phyloP scores from a whole-genome alignment of 2,329 filamentous ascomycete genomes.

The Alternaria incomplexa region DNA sequence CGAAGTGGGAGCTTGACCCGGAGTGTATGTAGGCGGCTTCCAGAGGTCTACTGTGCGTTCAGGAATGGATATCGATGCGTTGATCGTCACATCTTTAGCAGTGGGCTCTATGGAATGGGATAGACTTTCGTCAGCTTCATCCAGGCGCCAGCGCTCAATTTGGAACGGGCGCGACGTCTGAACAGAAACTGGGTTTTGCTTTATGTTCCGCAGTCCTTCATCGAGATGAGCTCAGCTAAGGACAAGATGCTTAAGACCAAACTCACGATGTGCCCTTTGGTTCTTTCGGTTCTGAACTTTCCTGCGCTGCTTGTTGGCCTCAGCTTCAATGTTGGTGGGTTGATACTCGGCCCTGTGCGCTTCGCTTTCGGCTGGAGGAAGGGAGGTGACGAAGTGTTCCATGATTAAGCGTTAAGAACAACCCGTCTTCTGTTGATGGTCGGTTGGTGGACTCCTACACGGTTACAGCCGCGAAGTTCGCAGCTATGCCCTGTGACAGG shows the following conservation, averaged over 20 bases:
- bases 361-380: neutral
- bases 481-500: conserved; percentile 15
- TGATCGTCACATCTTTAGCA: neutral
- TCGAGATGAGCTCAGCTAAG: neutral
- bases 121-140: neutral
- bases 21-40: neutral
- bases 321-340: neutral
- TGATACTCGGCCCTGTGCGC: neutral
- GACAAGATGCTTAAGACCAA: neutral
- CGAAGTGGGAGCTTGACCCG: neutral
- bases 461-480: conserved; percentile 13
- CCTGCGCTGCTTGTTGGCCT: conserved; percentile 7
- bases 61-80: neutral
- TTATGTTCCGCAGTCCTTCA: neutral
- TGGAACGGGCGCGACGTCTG: neutral
- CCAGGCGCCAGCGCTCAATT: conserved; percentile 1
- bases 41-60: neutral
- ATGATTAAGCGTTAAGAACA: neutral
- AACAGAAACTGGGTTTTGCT: neutral
- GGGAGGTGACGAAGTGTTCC: neutral
- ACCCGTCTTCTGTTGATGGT: neutral
- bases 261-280: conserved; percentile 9
- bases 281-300: conserved; percentile 12
- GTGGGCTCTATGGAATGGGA: neutral
- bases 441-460: conserved; percentile 8